phyloP scores from a whole-genome alignment of 1,139 yeast genomes.

The Geotrichum fermentans region DNA sequence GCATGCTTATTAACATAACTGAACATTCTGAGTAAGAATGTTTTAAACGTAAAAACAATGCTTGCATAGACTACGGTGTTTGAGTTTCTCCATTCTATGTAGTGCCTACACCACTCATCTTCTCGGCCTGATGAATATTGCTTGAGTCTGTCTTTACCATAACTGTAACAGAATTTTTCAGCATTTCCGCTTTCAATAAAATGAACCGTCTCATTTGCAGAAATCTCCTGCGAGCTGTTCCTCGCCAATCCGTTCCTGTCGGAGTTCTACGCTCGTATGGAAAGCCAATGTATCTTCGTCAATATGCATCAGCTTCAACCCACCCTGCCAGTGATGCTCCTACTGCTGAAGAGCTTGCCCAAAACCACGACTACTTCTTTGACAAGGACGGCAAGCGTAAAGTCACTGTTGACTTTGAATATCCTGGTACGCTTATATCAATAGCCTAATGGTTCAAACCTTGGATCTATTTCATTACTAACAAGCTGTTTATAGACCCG shows the following conservation, averaged over 20 bases:
- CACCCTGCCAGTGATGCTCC: slow-evolving; percentile 18
- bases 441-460: no score
- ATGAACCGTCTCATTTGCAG: slow-evolving; percentile 3
- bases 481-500: slow-evolving; percentile 54
- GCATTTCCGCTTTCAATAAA: no score
- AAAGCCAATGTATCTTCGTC: slow-evolving; percentile 2
- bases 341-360: slow-evolving; percentile 12
- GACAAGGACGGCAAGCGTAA: slow-evolving; percentile 22
- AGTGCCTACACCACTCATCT: no score
- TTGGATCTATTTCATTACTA: no score
- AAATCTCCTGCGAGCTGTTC: slow-evolving; percentile 2
- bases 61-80: no score
- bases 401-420: slow-evolving; percentile 37
- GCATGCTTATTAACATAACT: slow-evolving; percentile 2
- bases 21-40: slow-evolving; percentile 5
- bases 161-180: no score
- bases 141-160: no score
- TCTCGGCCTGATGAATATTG: no score
- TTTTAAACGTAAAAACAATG: no score
- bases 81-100: no score
- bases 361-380: slow-evolving; percentile 18
- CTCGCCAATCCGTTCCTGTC: neutral
- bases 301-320: slow-evolving; percentile 3
- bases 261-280: neutral
- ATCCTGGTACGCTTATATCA: slow-evolving; percentile 33